A percentile compares a stretch with the other conserved stretches of the same genome.
Conservation (phyloP, 2,329 filamentous ascomycete genomes). For the Coniosporium tulheliwenetii region DNA sequence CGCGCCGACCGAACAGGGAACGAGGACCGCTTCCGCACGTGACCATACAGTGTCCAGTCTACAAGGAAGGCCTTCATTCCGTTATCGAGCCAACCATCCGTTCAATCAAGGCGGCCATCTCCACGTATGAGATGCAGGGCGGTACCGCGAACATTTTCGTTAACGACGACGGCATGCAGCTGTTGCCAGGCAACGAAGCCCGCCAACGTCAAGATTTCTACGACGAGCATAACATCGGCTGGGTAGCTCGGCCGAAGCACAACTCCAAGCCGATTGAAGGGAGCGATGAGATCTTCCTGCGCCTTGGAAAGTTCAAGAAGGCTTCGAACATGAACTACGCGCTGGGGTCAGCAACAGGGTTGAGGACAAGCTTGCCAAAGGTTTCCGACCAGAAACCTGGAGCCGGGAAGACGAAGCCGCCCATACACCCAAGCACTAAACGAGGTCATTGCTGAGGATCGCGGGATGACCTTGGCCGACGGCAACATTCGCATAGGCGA, state of each 20-base stretch:
- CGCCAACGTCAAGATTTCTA: constrained; percentile 31
- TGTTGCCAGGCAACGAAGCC: constrained; percentile 33
- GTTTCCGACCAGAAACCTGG: constrained; percentile 47
- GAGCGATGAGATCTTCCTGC: constrained; percentile 28
- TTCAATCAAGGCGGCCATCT: constrained; percentile 27
- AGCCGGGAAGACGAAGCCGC: constrained; percentile 51
- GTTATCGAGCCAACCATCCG: constrained; percentile 22
- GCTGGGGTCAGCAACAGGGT: constrained; percentile 46
- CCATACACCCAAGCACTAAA: constrained; percentile 50
- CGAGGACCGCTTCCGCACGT: constrained; percentile 27
- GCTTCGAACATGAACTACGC: constrained; percentile 62
- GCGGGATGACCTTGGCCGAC: constrained; percentile 63
- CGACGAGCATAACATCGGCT: constrained; percentile 33
- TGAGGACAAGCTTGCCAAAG: constrained; percentile 47
- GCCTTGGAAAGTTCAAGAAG: constrained; percentile 56
- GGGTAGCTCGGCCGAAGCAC: constrained; percentile 32
- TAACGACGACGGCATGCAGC: constrained; percentile 54
- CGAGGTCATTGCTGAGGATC: constrained; percentile 46
- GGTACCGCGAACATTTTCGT: constrained; percentile 52
- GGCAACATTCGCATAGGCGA: constrained; percentile 78
- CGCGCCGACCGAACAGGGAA: constrained; percentile 21
- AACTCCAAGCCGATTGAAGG: constrained; percentile 36
- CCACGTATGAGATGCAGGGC: constrained; percentile 37
- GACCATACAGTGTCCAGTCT: constrained; percentile 35
- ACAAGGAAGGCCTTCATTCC: constrained; percentile 24